phyloP scores from a whole-genome alignment of 208 protist species.

The Trypanosoma mega region DNA sequence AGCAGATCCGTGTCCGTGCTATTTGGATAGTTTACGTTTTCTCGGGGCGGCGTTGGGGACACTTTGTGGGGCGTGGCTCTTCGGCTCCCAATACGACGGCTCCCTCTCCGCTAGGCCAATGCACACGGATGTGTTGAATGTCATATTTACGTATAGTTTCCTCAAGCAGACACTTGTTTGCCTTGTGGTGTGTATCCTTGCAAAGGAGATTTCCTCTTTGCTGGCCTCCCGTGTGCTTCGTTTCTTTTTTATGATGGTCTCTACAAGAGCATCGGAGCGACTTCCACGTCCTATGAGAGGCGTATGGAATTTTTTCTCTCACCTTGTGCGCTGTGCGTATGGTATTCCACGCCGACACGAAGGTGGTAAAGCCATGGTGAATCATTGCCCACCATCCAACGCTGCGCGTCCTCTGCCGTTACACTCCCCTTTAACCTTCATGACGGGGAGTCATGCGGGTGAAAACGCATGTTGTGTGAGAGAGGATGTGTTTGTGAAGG shows the following conservation, averaged over 20 bases:
- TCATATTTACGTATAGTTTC: constrained; percentile 35
- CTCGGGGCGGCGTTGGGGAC: constrained; percentile 43
- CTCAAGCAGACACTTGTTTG: constrained; percentile 39
- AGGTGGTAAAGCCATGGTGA: too few species aligned
- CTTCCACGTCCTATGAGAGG: constrained; percentile 25
- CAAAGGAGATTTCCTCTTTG: constrained; percentile 47
- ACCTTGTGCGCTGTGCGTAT: constrained; percentile 23
- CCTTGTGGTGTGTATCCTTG: constrained; percentile 35
- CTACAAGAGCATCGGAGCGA: constrained; percentile 22
- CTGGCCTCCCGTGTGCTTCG: constrained; percentile 28
- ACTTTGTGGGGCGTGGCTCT: constrained; percentile 39
- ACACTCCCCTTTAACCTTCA: too few species aligned
- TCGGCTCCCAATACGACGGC: constrained; percentile 30
- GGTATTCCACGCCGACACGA: background rate
- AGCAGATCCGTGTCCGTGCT: constrained; percentile 69
- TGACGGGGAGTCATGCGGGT: too few species aligned
- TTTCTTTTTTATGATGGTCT: constrained; percentile 43
- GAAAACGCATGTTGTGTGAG: too few species aligned
- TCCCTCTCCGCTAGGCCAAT: constrained; percentile 22
- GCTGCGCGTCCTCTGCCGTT: too few species aligned
- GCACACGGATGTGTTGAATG: constrained; percentile 16
- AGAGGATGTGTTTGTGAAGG: too few species aligned
- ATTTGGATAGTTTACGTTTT: constrained; percentile 73
- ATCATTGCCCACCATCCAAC: too few species aligned
- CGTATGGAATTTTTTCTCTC: constrained; percentile 32